A percentile compares a stretch with the other conserved stretches of the same genome.
phyloP scores from a whole-genome alignment of 768 basidiomycete species.

The Scleroderma citrinum region DNA sequence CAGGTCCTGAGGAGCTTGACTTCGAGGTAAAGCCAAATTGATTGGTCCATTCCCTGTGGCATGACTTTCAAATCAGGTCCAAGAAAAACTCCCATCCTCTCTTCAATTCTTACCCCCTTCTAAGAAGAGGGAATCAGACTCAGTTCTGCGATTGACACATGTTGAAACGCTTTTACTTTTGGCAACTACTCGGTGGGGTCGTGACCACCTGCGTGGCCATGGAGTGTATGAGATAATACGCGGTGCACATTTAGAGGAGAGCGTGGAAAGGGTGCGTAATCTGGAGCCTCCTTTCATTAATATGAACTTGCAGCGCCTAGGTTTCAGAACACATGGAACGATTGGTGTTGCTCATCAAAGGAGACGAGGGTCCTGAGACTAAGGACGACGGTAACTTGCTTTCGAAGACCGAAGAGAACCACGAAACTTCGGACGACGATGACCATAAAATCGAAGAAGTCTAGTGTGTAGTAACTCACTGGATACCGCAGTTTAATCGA shows the following conservation, averaged over 20 bases:
- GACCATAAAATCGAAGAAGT: constrained; percentile 75
- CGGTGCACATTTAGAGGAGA: constrained; percentile 71
- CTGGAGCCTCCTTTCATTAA: not conserved
- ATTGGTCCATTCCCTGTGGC: not conserved
- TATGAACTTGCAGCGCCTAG: constrained; percentile 32
- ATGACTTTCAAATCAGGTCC: constrained; percentile 47
- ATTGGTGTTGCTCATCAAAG: constrained; percentile 79
- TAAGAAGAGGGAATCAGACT: constrained; percentile 79
- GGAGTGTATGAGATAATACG: constrained; percentile 88
- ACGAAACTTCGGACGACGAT: constrained; percentile 46
- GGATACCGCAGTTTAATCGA: not conserved
- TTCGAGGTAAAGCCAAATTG: constrained; percentile 54
- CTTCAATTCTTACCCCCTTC: constrained; percentile 85
- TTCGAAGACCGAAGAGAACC: constrained; percentile 14
- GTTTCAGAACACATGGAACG: constrained; percentile 85
- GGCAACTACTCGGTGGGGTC: constrained; percentile 84
- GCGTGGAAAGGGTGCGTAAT: constrained; percentile 61
- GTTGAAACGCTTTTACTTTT: constrained; percentile 88
- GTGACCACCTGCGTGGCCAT: constrained; percentile 69
- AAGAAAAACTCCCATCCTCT: constrained; percentile 77
- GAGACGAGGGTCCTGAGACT: constrained; percentile 59
- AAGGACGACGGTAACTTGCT: constrained; percentile 32
- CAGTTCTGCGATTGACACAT: constrained; percentile 69
- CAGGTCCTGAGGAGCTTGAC: constrained; percentile 93
- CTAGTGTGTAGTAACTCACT: constrained; percentile 29